Percentiles rank a stretch among this genome's conserved stretches.
phyloP scores from a whole-genome alignment of 1,139 yeast genomes.

The Nakaseomyces bracarensis region DNA sequence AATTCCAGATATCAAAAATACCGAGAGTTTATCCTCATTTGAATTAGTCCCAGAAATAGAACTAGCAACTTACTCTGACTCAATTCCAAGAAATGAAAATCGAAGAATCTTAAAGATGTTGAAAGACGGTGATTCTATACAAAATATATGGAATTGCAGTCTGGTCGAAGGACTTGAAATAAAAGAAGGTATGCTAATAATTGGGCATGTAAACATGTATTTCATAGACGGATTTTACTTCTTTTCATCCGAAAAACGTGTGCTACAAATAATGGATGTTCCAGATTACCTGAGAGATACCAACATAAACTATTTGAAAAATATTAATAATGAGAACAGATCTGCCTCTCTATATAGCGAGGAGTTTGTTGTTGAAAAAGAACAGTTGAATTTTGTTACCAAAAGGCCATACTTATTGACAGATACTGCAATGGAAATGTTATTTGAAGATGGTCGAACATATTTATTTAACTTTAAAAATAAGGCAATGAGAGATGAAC shows the following conservation, averaged over 20 bases:
- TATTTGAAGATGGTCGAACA: conserved; percentile 65
- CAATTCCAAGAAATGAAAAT: conserved; percentile 50
- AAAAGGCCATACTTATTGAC: conserved; percentile 66
- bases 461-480: conserved; percentile 36
- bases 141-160: conserved; percentile 65
- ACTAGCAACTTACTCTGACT: neutral
- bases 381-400: conserved; percentile 47
- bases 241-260: conserved; percentile 43
- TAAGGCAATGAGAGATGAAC: conserved; percentile 45
- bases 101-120: conserved; percentile 63
- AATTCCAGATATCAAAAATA: conserved; percentile 8
- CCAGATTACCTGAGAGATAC: conserved; percentile 55
- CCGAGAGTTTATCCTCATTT: conserved; percentile 32
- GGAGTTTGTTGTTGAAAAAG: neutral
- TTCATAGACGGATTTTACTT: conserved; percentile 61
- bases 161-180: conserved; percentile 67
- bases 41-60: conserved; percentile 42
- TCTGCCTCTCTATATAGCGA: conserved; percentile 47
- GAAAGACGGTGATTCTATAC: conserved; percentile 62
- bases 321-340: conserved; percentile 11
- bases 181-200: conserved; percentile 60
- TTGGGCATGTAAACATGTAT: conserved; percentile 57
- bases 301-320: conserved; percentile 50
- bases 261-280: conserved; percentile 60
- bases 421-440: conserved; percentile 71